Percentiles rank a stretch among this genome's conserved stretches.
Conservation (phyloP, 495 filamentous ascomycete genomes). For the Penicillium daleae region DNA sequence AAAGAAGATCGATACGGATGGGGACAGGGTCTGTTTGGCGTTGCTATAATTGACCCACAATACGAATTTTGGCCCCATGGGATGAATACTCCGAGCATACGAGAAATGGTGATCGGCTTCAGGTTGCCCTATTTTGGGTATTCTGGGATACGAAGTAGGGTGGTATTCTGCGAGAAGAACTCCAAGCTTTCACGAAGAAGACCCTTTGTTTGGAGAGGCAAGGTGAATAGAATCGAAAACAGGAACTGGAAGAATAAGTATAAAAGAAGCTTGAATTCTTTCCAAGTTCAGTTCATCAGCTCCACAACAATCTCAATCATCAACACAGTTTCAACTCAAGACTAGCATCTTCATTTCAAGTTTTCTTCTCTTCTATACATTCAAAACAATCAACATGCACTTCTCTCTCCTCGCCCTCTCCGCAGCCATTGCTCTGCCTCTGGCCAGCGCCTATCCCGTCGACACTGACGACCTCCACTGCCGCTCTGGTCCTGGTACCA, state of each 20-base stretch:
- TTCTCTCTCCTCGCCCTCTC: constrained; percentile 17
- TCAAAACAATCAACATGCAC: constrained; percentile 11
- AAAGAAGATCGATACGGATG: too few relatives aligned
- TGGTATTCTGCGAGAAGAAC: constrained; percentile 7
- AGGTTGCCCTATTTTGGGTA: background rate
- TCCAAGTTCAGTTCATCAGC: constrained; percentile 2
- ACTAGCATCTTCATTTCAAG: background rate
- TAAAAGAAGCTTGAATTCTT: background rate
- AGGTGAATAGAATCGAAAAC: background rate
- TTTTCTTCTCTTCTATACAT: background rate
- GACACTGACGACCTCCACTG: constrained; percentile 17
- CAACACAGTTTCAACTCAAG: background rate
- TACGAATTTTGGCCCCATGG: constrained; percentile 11
- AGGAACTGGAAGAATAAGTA: background rate
- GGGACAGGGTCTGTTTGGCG: background rate
- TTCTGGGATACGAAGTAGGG: constrained; percentile 7
- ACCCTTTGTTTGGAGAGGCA: background rate
- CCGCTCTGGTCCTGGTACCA: constrained; percentile 24
- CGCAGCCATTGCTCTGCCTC: constrained; percentile 1
- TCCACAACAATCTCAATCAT: constrained; percentile 5
- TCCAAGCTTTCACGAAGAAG: background rate
- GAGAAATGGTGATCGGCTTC: constrained; percentile 4
- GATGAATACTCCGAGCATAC: background rate
- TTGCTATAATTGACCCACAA: constrained; percentile 9
- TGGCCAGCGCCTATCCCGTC: constrained; percentile 24